Evolutionary conservation across 2,329 filamentous ascomycete species (phyloP), one percentile per base, ranked within the genome.

Genomic region (Pyrenochaeta sp.): DNA sequence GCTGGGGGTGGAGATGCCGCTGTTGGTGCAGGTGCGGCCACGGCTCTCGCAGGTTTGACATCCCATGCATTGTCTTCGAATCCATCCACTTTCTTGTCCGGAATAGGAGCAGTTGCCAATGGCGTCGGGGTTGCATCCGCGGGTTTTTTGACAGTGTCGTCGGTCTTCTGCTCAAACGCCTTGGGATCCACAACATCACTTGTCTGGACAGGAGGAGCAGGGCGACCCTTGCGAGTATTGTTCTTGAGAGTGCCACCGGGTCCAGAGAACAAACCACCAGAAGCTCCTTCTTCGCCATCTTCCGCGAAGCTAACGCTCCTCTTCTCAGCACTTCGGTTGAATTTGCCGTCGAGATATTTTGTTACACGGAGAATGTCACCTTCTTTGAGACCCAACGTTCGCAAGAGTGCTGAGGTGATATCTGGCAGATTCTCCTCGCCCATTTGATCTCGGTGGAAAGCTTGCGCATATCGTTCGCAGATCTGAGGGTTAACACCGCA

Each of bases 51-150:
- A 13, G 90, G 89, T 74, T 96, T 96, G 35, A 96, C 87, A 62
- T 95, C 90, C 94, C 94, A 99, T 7, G 94, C 94, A 75, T 97
- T 90, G 64, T 97, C 94, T 37, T 99, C 94, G 63, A 97, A 97
- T 3, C 90, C 90, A 46, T 78, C 76, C 28, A 72, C 71, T 36
- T 76, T 75, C 46, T 81, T 78, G 24, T 80, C 60, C 24, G 69
- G 75, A 24, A 74, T 68, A 24, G 83, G 76, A 7, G 71, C 72
- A 44, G 74, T 69, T 10, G 75, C 69, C 32, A 80, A 67, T 1
- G 82, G 75, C 21, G 81, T 80, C 17, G 76, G 66, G 38, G 76
- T 74, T 13, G 70, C 71, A 26, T 81, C 78, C 23, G 63, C 69
- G 48, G 61, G 70, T 48, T 77, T 77, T 41, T 77, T 71, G 9